These are phyloP conservation scores for Colletotrichum orbiculare DNA, from an alignment of 2,329 filamentous ascomycete genomes.

Conservation along the genomic window DNA sequence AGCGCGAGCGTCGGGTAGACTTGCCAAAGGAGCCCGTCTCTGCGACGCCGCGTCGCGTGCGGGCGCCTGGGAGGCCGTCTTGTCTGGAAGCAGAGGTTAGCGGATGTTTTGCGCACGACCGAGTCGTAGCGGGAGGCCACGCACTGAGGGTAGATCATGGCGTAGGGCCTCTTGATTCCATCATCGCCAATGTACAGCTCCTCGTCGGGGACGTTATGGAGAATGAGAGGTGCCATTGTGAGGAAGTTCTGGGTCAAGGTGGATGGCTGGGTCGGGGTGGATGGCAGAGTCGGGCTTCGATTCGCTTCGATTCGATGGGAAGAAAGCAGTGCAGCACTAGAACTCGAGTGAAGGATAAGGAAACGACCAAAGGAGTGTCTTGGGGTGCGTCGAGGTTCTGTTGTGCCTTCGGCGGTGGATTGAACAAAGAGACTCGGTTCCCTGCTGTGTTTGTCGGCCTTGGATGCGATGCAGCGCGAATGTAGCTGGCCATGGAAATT, in stretches of 20 bases:
- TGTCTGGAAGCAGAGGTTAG: conserved; percentile 52
- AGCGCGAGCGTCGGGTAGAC: conserved; percentile 72
- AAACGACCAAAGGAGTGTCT: conserved; percentile 4
- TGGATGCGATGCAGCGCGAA: conserved; percentile 3
- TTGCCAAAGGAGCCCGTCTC: conserved; percentile 75
- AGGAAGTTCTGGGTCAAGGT: conserved; percentile 7
- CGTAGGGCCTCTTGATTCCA: conserved; percentile 73
- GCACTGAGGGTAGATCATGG: conserved; percentile 74
- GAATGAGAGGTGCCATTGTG: conserved; percentile 71
- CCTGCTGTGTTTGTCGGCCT: conserved; percentile 15
- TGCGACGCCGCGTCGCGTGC: conserved; percentile 64
- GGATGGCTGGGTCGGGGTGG: conserved; percentile 1
- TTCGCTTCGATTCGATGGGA: conserved; percentile 4
- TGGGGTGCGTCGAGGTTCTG: conserved; percentile 24
- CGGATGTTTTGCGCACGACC: conserved; percentile 8
- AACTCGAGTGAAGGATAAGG: not conserved
- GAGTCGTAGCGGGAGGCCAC: conserved; percentile 37
- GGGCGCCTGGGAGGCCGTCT: conserved; percentile 61
- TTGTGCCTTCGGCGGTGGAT: conserved; percentile 23
- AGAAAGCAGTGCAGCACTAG: not conserved
- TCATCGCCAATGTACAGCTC: conserved; percentile 75
- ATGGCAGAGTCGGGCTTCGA: conserved; percentile 8
- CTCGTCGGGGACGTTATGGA: conserved; percentile 76
- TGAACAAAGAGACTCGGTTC: conserved; percentile 13
- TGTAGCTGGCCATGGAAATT: conserved; percentile 30